These are phyloP conservation scores for Dentipellis sp. DNA, from an alignment of 768 basidiomycete species.

Conservation along the genomic window DNA sequence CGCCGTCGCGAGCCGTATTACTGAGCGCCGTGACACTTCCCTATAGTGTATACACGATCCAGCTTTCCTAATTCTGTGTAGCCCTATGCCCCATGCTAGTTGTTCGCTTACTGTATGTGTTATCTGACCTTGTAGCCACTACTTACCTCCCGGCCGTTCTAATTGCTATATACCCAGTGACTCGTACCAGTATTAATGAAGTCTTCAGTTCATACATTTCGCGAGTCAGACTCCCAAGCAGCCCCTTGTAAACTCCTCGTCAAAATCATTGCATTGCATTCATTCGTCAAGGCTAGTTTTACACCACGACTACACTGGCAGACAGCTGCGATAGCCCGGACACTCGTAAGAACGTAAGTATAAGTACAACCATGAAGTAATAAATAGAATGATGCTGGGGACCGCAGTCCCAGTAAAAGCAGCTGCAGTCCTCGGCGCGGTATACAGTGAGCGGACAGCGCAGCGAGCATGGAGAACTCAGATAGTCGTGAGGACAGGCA, in stretches of 20 bases:
- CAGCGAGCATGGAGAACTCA: neutral
- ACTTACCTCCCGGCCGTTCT: too few species aligned
- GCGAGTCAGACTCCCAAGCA: too few species aligned
- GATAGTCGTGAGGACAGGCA: constrained; percentile 8
- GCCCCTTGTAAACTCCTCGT: too few species aligned
- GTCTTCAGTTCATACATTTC: too few species aligned
- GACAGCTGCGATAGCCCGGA: neutral
- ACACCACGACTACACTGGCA: neutral
- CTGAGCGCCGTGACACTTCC: neutral
- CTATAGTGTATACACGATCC: neutral
- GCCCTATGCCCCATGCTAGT: neutral
- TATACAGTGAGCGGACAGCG: neutral
- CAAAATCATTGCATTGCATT: neutral
- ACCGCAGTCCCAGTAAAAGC: neutral
- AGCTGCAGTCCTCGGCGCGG: constrained; percentile 7
- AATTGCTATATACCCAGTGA: too few species aligned
- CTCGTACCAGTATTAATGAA: too few species aligned
- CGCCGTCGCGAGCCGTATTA: neutral
- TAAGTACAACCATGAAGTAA: neutral
- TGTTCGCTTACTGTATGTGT: too few species aligned
- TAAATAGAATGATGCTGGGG: neutral
- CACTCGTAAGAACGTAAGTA: neutral
- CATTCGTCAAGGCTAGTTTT: neutral
- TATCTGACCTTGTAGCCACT: too few species aligned
- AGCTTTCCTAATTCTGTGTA: neutral